Conservation (phyloP, 768 basidiomycete species). For the Gelatoporia subvermispora region DNA sequence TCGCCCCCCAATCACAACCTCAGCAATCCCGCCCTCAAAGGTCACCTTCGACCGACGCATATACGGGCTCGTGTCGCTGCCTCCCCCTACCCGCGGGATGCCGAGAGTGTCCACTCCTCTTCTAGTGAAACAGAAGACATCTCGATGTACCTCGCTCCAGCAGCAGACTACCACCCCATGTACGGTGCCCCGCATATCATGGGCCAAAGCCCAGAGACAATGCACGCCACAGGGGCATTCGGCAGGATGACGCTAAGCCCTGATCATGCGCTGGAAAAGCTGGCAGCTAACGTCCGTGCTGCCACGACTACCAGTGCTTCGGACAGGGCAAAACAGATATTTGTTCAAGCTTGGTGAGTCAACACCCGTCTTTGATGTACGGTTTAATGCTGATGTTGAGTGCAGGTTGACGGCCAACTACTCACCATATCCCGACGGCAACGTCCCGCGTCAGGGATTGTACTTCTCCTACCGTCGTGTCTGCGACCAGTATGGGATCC, state of each 20-base stretch:
- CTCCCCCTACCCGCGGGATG: constrained; percentile 82
- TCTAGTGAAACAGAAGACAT: constrained; percentile 88
- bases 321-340: constrained; percentile 87
- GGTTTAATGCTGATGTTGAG: not conserved
- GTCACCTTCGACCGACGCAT: constrained; percentile 69
- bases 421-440: constrained; percentile 87
- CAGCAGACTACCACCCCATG: constrained; percentile 62
- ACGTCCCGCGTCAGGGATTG: constrained; percentile 89
- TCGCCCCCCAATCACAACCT: constrained; percentile 75
- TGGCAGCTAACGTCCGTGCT: constrained; percentile 81
- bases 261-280: constrained; percentile 79
- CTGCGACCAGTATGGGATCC: constrained; percentile 89
- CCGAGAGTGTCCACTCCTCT: constrained; percentile 82
- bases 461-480: constrained; percentile 91
- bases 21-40: constrained; percentile 72
- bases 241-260: constrained; percentile 71
- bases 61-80: constrained; percentile 76
- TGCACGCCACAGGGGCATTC: constrained; percentile 70
- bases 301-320: constrained; percentile 90
- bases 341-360: constrained; percentile 85
- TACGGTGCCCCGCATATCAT: constrained; percentile 40
- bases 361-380: constrained; percentile 4
- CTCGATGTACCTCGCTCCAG: constrained; percentile 63
- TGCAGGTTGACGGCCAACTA: constrained; percentile 86
- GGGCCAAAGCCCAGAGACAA: constrained; percentile 33